These are phyloP conservation scores for Xylaria sp. DNA, from an alignment of 2,329 filamentous ascomycete species.

Conservation along the genomic window DNA sequence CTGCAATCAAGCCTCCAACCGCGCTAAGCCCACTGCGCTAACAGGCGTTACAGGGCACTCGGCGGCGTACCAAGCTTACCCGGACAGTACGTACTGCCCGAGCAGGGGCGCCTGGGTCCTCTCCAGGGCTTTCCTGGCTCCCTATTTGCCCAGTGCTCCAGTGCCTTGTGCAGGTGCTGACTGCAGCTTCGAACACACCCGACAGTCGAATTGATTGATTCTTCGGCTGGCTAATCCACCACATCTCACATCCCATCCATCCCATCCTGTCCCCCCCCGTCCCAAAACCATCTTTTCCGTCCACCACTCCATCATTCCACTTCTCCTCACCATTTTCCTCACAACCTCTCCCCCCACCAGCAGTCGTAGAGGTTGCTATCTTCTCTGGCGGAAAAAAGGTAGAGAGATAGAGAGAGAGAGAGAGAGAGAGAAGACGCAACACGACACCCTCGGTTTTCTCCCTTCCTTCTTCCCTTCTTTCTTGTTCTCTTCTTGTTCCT, in stretches of 20 bases:
- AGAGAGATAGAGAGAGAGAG: slow-evolving; percentile 28
- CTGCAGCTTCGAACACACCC: slow-evolving; percentile 27
- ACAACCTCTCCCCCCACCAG: slow-evolving; percentile 27
- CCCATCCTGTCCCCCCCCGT: slow-evolving; percentile 2
- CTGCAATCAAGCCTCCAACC: slow-evolving; percentile 25
- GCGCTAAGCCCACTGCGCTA: slow-evolving; percentile 21
- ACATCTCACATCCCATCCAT: slow-evolving; percentile 1
- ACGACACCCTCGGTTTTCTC: slow-evolving; percentile 28
- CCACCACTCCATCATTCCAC: slow-evolving; percentile 30
- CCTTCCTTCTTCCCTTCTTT: slow-evolving; percentile 28
- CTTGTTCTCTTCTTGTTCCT: slow-evolving; percentile 28
- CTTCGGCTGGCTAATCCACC: slow-evolving; percentile 16
- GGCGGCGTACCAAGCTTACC: slow-evolving; percentile 5
- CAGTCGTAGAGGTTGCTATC: slow-evolving; percentile 29
- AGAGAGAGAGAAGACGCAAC: slow-evolving; percentile 30
- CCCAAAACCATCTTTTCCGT: slow-evolving; percentile 1
- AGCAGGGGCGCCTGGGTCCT: neutral
- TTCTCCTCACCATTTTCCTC: slow-evolving; percentile 32
- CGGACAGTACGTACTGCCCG: neutral
- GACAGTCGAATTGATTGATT: slow-evolving; percentile 26
- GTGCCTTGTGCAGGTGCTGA: slow-evolving; percentile 20
- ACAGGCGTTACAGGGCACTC: slow-evolving; percentile 18
- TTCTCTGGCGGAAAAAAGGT: slow-evolving; percentile 22
- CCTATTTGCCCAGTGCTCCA: slow-evolving; percentile 2
- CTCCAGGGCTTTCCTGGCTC: slow-evolving; percentile 11